Evolutionary conservation across 192 early-diverging fungal species (phyloP), one percentile per base, ranked within the genome.

Genomic region (Linderina pennispora): DNA sequence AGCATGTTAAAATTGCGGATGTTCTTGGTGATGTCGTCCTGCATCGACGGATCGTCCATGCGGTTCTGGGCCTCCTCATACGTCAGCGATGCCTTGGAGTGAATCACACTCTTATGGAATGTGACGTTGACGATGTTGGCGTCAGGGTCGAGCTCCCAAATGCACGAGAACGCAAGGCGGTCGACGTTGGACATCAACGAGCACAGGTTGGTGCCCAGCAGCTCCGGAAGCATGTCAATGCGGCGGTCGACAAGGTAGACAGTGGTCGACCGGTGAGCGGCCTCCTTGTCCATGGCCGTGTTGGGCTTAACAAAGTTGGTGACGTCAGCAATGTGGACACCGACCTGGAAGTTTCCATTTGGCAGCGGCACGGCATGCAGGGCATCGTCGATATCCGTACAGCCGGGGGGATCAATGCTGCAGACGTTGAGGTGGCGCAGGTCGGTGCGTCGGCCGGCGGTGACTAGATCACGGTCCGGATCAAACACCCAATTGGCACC

Each of bases 241-340:
- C 87, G 88, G 35, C 78, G 77, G 45, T 96, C 85, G 2, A 94
- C 89, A 35, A 99, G 70, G 52, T 99, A 99, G 15, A 94, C 88
- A 8, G 93, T 94, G 3, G 97, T 99, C 39, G 90, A 88, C 25
- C 93, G 83, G 36, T 64, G 62, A 16, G 77, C 73, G 0, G 97
- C 97, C 52, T 96, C 88, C 38, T 68, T 55, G 64, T 99, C 94
- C 76, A 99, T 76, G 8, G 85, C 77, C 20, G 84, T 85, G 17
- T 74, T 67, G 4, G 81, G 78, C 23, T 75, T 77, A 23, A 99
- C 92, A 82, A 99, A 99, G 54, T 88, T 82, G 3, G 90, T 88
- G 8, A 97, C 94, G 71, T 99, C 96, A 18, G 96, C 96, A 77
- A 99, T 99, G 57, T 99, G 84, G 36, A 87, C 83, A 13, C 84